phyloP scores from a whole-genome alignment of 2,329 filamentous ascomycete genomes.

The Fusarium incarnatum region DNA sequence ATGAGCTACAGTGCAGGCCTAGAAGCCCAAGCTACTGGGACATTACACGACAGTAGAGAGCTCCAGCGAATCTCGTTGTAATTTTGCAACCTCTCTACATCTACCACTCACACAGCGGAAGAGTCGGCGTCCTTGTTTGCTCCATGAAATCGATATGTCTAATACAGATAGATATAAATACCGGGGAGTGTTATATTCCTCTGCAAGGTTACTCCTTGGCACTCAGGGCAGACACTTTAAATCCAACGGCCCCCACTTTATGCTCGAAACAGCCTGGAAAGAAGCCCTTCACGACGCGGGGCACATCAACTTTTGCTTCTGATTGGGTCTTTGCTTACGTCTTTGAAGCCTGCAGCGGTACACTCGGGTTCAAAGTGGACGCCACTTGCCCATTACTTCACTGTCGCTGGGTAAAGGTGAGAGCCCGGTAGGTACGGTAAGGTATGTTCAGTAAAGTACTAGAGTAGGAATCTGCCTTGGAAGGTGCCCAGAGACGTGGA shows the following conservation, averaged over 20 bases:
- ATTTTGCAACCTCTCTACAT: background rate
- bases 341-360: constrained; percentile 6
- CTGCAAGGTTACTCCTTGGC: constrained; percentile 20
- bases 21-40: background rate
- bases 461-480: constrained; percentile 26
- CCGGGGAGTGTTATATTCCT: background rate
- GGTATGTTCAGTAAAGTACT: background rate
- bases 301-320: constrained; percentile 15
- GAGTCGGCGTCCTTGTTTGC: background rate
- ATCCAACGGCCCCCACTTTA: constrained; percentile 22
- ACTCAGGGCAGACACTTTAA: constrained; percentile 22
- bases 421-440: background rate
- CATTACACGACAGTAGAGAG: background rate
- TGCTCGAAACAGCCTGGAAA: constrained; percentile 10
- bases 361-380: background rate
- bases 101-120: background rate
- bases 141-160: background rate
- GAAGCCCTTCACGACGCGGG: constrained; percentile 23
- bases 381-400: constrained; percentile 27
- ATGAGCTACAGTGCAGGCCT: background rate
- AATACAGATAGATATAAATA: background rate
- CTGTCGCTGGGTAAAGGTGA: constrained; percentile 2
- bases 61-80: constrained; percentile 5
- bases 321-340: constrained; percentile 25
- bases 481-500: constrained; percentile 27